A percentile compares a stretch with the other conserved stretches of the same genome.
These are phyloP conservation scores for Amoebophrya sp. DNA, from an alignment of 169 alveolate species.

Conservation along the genomic window DNA sequence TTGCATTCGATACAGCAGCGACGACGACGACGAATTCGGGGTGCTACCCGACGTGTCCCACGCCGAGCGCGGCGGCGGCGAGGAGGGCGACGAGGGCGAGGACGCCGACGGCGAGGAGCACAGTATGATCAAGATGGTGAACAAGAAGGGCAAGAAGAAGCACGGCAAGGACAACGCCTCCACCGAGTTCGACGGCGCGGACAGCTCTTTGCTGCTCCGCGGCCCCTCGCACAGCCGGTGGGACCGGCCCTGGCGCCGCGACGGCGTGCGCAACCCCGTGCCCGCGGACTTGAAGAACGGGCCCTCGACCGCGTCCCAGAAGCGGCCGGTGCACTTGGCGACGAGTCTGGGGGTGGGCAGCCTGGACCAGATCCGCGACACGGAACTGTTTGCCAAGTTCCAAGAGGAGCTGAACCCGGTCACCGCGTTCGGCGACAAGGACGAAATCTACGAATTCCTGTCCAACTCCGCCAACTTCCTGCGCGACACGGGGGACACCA, in stretches of 20 bases:
- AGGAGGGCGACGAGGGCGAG: not conserved
- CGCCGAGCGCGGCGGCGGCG: not conserved
- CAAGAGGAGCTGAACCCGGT: not conserved
- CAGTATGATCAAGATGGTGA: not conserved
- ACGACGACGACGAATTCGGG: not conserved
- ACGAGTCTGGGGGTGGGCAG: not conserved
- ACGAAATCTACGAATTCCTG: not conserved
- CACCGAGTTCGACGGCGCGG: no score
- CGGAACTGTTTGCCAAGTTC: not conserved
- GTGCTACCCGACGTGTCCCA: not conserved
- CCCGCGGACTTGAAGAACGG: not conserved
- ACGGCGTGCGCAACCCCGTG: not conserved
- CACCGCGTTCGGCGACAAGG: not conserved
- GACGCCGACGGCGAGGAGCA: not conserved
- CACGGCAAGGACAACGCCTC: no score
- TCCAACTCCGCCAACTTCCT: not conserved
- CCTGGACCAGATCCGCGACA: not conserved
- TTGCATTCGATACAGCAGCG: no score
- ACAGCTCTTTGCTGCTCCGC: no score
- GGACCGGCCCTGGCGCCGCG: slow-evolving; percentile 16
- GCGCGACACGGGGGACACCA: not conserved
- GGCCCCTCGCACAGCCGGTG: not conserved
- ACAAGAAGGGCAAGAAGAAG: not conserved
- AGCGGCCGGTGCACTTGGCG: not conserved
- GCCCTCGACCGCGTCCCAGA: not conserved